Conservation (phyloP, 164 flowering plant genomes). For the Cinnamomum micranthum region DNA sequence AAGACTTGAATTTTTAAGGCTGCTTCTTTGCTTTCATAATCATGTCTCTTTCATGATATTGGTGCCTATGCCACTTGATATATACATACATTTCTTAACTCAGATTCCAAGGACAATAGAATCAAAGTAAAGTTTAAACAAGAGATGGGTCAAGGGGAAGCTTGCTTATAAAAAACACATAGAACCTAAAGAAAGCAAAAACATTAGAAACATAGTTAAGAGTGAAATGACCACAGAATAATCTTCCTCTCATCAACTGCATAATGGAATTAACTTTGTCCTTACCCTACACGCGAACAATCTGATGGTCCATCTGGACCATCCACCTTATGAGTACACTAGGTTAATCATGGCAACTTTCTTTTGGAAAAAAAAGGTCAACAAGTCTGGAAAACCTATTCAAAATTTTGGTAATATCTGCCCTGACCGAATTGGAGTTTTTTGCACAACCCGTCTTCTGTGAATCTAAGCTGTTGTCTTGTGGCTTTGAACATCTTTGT, state of each 20-base stretch:
- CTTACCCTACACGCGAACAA: neutral
- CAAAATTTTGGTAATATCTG: too few species aligned
- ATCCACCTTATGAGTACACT: neutral
- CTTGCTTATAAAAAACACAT: neutral
- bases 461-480: too few species aligned
- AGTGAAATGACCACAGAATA: neutral
- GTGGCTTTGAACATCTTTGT: too few species aligned
- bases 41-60: slow-evolving; percentile 16
- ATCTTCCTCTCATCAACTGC: neutral
- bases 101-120: neutral
- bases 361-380: too few species aligned
- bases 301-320: neutral
- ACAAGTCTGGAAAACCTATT: too few species aligned
- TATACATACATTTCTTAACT: neutral
- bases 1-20: slow-evolving; percentile 10
- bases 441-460: too few species aligned
- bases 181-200: neutral
- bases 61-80: slow-evolving; percentile 15
- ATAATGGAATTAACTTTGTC: neutral
- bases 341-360: too few species aligned
- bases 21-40: neutral
- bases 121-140: neutral
- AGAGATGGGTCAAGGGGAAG: neutral
- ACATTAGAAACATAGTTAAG: neutral
- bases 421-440: too few species aligned